Evolutionary conservation across 768 basidiomycete species (phyloP).

Genomic region (Coprinopsis sp.): DNA sequence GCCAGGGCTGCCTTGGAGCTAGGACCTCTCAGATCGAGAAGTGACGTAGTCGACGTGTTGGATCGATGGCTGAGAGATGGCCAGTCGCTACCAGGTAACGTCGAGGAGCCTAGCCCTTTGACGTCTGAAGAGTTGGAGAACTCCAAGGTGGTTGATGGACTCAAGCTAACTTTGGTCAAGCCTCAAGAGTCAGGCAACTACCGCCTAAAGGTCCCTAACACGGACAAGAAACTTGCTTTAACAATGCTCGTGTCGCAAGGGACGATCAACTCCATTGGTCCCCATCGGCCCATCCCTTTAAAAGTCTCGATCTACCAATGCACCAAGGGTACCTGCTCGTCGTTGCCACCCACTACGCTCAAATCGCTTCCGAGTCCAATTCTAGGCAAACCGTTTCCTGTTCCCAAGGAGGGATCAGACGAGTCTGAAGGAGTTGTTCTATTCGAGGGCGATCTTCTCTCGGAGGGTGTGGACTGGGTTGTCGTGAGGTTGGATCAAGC

Average conservation of each 20-base stretch:
- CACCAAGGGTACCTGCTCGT: slow-evolving; percentile 28
- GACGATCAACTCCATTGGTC: slow-evolving; percentile 43
- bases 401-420: slow-evolving; percentile 62
- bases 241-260: slow-evolving; percentile 62
- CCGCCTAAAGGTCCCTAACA: slow-evolving; percentile 42
- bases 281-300: slow-evolving; percentile 43
- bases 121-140: slow-evolving; percentile 19
- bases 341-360: slow-evolving; percentile 42
- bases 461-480: slow-evolving; percentile 34
- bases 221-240: slow-evolving; percentile 27
- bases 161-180: slow-evolving; percentile 37
- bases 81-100: slow-evolving; percentile 35
- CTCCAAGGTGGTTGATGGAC: slow-evolving; percentile 33
- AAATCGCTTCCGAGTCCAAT: slow-evolving; percentile 62
- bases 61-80: slow-evolving; percentile 71
- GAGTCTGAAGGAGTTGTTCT: slow-evolving; percentile 72
- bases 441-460: slow-evolving; percentile 44
- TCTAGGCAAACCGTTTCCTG: slow-evolving; percentile 52
- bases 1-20: slow-evolving; percentile 77
- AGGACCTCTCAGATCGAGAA: slow-evolving; percentile 26
- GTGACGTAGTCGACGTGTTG: slow-evolving; percentile 35
- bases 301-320: slow-evolving; percentile 48
- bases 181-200: slow-evolving; percentile 43
- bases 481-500: slow-evolving; percentile 49
- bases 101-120: slow-evolving; percentile 13